Percentiles rank a stretch among this genome's conserved stretches.
These are phyloP conservation scores for Coemansia sp. DNA, from an alignment of 192 early-diverging fungal genomes.

Conservation along the genomic window DNA sequence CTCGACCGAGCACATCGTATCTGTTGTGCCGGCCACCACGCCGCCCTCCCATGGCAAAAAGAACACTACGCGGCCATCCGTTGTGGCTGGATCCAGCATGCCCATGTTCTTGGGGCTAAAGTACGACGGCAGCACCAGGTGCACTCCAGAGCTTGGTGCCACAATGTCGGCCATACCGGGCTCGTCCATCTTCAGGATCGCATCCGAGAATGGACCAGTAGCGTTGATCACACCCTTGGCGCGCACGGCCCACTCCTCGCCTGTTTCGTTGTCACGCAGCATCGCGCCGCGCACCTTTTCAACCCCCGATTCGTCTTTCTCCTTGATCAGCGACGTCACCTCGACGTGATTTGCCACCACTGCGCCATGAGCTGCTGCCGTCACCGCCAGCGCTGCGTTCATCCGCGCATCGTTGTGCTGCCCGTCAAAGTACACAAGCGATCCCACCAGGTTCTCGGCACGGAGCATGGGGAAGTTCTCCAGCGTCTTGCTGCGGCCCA, in stretches of 20 bases:
- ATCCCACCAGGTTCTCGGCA: slow-evolving; percentile 83
- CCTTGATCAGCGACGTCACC: slow-evolving; percentile 78
- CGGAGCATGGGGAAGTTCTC: slow-evolving; percentile 97
- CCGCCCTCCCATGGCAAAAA: slow-evolving; percentile 97
- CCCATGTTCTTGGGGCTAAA: slow-evolving; percentile 94
- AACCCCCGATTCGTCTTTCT: slow-evolving; percentile 46
- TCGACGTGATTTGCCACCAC: slow-evolving; percentile 92
- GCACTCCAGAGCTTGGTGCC: slow-evolving; percentile 88
- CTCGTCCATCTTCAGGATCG: slow-evolving; percentile 87
- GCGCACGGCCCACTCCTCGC: slow-evolving; percentile 80
- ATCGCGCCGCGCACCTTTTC: slow-evolving; percentile 74
- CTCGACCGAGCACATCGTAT: slow-evolving; percentile 84
- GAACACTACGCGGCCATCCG: slow-evolving; percentile 95
- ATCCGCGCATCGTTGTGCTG: slow-evolving; percentile 98
- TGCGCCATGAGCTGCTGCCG: slow-evolving; percentile 87
- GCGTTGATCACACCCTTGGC: slow-evolving; percentile 96
- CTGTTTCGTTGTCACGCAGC: slow-evolving; percentile 79
- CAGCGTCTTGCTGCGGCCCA: slow-evolving; percentile 80
- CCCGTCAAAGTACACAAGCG: slow-evolving; percentile 95
- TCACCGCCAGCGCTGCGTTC: slow-evolving; percentile 91
- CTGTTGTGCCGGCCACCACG: slow-evolving; percentile 93
- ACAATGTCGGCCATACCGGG: slow-evolving; percentile 79
- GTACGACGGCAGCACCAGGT: slow-evolving; percentile 94
- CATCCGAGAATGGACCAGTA: slow-evolving; percentile 73
- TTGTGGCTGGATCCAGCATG: slow-evolving; percentile 89